These are phyloP conservation scores for Castanopsis chinensis DNA, from an alignment of 306 rosid species.

Conservation along the genomic window DNA sequence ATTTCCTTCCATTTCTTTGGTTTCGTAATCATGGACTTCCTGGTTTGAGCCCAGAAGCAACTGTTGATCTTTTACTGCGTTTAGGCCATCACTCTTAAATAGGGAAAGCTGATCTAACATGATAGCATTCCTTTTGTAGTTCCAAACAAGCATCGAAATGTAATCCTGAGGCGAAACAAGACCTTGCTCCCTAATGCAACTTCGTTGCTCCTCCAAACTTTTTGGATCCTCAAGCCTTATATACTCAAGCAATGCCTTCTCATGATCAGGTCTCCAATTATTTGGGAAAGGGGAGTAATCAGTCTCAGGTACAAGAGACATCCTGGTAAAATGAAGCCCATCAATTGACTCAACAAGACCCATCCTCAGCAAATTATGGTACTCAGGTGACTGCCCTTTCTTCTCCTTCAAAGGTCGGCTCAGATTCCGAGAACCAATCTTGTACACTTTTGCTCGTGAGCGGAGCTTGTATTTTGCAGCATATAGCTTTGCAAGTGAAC, in stretches of 20 bases:
- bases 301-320: constrained; percentile 88
- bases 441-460: constrained; percentile 92
- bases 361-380: constrained; percentile 90
- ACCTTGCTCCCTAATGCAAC: constrained; percentile 66
- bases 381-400: constrained; percentile 92
- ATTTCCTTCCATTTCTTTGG: constrained; percentile 38
- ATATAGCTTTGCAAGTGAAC: constrained; percentile 96
- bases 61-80: constrained; percentile 28
- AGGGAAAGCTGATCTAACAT: constrained; percentile 53
- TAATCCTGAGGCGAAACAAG: constrained; percentile 92
- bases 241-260: constrained; percentile 77
- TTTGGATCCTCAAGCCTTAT: constrained; percentile 76
- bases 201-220: constrained; percentile 68
- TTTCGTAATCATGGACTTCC: constrained; percentile 30
- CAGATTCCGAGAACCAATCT: constrained; percentile 82
- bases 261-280: constrained; percentile 92
- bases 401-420: constrained; percentile 93
- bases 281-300: constrained; percentile 84
- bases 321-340: constrained; percentile 87
- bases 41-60: constrained; percentile 40
- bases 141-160: constrained; percentile 97
- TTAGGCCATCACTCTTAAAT: constrained; percentile 25
- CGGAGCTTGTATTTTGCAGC: constrained; percentile 98
- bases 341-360: constrained; percentile 95
- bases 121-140: constrained; percentile 71